Evolutionary conservation across 2,329 filamentous ascomycete genomes (phyloP).

Genomic region (Botrytis fabae): DNA sequence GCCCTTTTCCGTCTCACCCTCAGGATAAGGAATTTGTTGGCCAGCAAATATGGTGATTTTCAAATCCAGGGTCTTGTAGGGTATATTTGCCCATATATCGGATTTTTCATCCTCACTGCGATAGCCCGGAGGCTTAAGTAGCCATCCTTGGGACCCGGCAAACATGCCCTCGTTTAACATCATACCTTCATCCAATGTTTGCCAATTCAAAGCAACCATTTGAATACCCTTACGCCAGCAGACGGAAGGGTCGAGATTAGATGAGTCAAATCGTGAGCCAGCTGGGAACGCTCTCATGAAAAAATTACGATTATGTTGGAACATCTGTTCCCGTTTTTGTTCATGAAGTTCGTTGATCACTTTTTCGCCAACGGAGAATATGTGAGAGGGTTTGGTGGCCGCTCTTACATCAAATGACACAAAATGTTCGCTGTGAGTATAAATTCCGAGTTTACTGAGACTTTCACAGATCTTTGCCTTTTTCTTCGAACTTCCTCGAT

Average conservation of each 20-base stretch:
- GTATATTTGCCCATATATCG: conserved; percentile 37
- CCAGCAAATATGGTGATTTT: conserved; percentile 73
- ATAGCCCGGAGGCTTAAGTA: conserved; percentile 78
- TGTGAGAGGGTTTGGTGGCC: conserved; percentile 59
- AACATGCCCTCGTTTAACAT: conserved; percentile 98
- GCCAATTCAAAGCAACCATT: conserved; percentile 92
- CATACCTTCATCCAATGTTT: conserved; percentile 86
- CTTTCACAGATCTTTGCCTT: conserved; percentile 63
- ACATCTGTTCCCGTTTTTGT: conserved; percentile 57
- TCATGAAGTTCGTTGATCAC: conserved; percentile 64
- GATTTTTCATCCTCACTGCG: conserved; percentile 45
- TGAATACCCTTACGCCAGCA: conserved; percentile 91
- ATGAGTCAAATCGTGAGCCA: conserved; percentile 76
- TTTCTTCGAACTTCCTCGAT: conserved; percentile 37
- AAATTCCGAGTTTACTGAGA: conserved; percentile 75
- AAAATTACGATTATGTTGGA: conserved; percentile 77
- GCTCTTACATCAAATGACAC: conserved; percentile 66
- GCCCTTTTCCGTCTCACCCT: conserved; percentile 47
- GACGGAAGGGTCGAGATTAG: conserved; percentile 79
- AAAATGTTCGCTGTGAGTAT: conserved; percentile 84
- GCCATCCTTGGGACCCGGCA: conserved; percentile 75
- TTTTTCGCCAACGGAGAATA: conserved; percentile 67
- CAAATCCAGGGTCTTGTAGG: conserved; percentile 60
- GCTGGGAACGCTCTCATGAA: conserved; percentile 89
- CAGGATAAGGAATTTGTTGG: conserved; percentile 70